A percentile compares a stretch with the other conserved stretches of the same genome.
These are phyloP conservation scores for Beta macrorhiza DNA, from an alignment of 179 eudicot species.

Conservation along the genomic window DNA sequence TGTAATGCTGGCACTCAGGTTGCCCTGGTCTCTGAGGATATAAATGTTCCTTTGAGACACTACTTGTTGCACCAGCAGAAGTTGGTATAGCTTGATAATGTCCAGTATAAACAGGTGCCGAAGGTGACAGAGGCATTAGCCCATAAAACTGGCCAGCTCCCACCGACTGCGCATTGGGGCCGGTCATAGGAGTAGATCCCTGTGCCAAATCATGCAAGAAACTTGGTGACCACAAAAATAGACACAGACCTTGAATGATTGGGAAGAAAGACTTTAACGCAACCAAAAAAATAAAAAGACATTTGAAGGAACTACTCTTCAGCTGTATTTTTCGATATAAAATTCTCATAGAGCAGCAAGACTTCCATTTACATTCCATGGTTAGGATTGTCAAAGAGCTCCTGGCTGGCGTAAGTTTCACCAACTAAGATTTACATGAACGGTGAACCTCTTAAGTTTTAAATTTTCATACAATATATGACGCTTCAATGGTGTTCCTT, in stretches of 20 bases:
- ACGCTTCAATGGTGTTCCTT: too few relatives aligned
- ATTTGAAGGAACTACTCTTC: background rate
- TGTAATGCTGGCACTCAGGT: slow-evolving; percentile 85
- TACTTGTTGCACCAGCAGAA: slow-evolving; percentile 55
- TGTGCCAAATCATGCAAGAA: slow-evolving; percentile 32
- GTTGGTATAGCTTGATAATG: slow-evolving; percentile 52
- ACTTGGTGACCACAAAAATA: background rate
- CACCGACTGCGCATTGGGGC: slow-evolving; percentile 45
- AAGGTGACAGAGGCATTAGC: slow-evolving; percentile 65
- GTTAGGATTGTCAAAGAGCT: background rate
- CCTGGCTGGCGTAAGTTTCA: background rate
- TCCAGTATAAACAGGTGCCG: slow-evolving; percentile 70
- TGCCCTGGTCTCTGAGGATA: slow-evolving; percentile 95
- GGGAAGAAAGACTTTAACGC: background rate
- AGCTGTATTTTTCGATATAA: background rate
- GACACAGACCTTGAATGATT: background rate
- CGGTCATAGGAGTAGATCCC: slow-evolving; percentile 60
- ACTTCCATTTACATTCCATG: background rate
- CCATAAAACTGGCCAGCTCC: slow-evolving; percentile 70
- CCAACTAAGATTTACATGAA: background rate
- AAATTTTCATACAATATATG: background rate
- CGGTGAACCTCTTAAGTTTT: background rate
- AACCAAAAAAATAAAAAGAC: background rate
- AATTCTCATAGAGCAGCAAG: background rate
- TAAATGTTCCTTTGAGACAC: slow-evolving; percentile 54